Base-by-base conservation (phyloP, 495 filamentous ascomycete species). In the Podospora bellae-mahoneyi region DNA sequence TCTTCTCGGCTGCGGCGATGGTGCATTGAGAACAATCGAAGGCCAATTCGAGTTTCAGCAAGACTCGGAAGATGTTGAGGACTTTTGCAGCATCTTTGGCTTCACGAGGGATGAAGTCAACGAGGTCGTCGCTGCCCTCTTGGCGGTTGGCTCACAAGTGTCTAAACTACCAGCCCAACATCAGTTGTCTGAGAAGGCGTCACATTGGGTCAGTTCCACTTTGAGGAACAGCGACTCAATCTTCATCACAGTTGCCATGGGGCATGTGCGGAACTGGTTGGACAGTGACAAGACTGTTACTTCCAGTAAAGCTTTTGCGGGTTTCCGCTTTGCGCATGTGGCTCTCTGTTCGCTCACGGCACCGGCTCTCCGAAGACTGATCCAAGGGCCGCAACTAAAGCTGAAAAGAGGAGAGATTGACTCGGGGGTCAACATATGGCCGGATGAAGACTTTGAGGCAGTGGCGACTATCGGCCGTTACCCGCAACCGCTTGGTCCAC, bases 11-110 rank as follows among this genome's bases (percentile, higher is more conserved):
- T 32, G 30, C 9, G 61, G 61, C 0, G 61, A 63, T 19, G 28
- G 6, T 9, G 61, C 61, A 2, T 23, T 63, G 18, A 26, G 20
- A 63, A 63, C 15, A n/a, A 63, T 63, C 34, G 61, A 63, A 23
- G 9, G 9, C 20, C 16, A 63, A 39, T 63, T n/a, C 18, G 20
- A 44, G 32, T 63, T 63, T 15, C 15, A 20, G 7, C 28, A 48
- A 27, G 61, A 63, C 32, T 44, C 16, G 3, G 27, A 18, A 13
- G 61, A 63, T 13, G 61, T 32, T 6, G n/a, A 20, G 5, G 61
- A 63, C 32, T 34, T 48, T 32, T 63, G 61, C 61, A 63, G 61
- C 32, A 63, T 63, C 9, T 63, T 63, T 44, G 61, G 32, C 10
- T 39, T 1, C 16, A 48, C 27, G 32, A 23, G n/a, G 5, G n/a